Evolutionary conservation across 345 rosid genomes (phyloP).

Genomic region (Trapa bicornis): DNA sequence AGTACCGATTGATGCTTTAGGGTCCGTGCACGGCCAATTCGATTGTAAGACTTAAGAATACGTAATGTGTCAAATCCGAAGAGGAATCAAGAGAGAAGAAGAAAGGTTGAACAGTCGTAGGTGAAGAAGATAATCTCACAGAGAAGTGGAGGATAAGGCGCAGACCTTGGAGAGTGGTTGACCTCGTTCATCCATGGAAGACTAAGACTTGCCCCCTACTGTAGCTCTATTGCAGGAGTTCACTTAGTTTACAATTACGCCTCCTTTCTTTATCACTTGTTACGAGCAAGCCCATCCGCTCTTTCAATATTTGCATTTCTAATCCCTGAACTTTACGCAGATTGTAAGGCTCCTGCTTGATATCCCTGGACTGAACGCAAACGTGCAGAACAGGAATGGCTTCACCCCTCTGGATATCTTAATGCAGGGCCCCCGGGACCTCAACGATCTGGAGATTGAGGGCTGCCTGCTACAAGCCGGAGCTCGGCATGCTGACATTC

Average conservation of each 20-base stretch:
- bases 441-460: slow-evolving; percentile 18
- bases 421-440: slow-evolving; percentile 11
- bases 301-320: background rate
- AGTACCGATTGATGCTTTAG: background rate
- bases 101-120: no score
- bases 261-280: no score
- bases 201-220: no score
- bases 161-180: no score
- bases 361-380: slow-evolving; percentile 10
- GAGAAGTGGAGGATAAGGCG: no score
- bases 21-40: background rate
- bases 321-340: slow-evolving; percentile 7
- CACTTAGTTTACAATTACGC: no score
- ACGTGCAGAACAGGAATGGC: slow-evolving; percentile 9
- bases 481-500: slow-evolving; percentile 5
- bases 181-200: no score
- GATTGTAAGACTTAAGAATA: background rate
- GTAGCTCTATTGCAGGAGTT: no score
- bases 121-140: no score
- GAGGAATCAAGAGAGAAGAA: no score
- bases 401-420: slow-evolving; percentile 12
- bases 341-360: slow-evolving; percentile 10
- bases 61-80: no score
- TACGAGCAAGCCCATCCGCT: no score
- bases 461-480: slow-evolving; percentile 12